phyloP scores from a whole-genome alignment of 2,329 filamentous ascomycete species.

The Diaporthe australafricana region DNA sequence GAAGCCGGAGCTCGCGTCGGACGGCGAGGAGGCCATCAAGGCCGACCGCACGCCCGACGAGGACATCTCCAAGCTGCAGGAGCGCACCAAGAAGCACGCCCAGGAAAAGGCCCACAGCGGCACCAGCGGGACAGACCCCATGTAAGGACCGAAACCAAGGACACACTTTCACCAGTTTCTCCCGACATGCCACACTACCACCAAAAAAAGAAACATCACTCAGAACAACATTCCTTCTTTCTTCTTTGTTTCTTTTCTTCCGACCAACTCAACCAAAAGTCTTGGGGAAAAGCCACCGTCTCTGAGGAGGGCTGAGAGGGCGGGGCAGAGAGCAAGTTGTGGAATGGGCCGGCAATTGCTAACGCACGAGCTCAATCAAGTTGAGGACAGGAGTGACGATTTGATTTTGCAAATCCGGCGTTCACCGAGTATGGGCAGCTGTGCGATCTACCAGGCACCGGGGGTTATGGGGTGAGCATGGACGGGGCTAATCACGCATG shows the following conservation, averaged over 20 bases:
- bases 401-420: conserved; percentile 22
- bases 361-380: conserved; percentile 23
- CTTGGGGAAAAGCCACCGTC: background rate
- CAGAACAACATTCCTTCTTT: background rate
- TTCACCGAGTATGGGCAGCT: conserved; percentile 15
- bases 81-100: conserved; percentile 67
- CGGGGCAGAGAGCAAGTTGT: background rate
- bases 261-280: background rate
- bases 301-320: background rate
- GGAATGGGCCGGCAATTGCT: conserved; percentile 1
- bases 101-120: conserved; percentile 60
- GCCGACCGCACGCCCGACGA: conserved; percentile 67
- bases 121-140: conserved; percentile 58
- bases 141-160: conserved; percentile 27
- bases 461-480: background rate
- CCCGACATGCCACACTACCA: conserved; percentile 3
- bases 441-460: background rate
- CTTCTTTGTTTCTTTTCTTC: background rate
- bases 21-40: conserved; percentile 83
- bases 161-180: background rate
- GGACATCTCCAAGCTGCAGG: conserved; percentile 63
- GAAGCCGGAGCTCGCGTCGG: conserved; percentile 81
- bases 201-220: background rate
- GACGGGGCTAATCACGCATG: conserved; percentile 9
- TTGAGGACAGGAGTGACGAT: conserved; percentile 24